Base-by-base conservation (phyloP, 2,329 filamentous ascomycete species). In the Albifimbria verrucaria region DNA sequence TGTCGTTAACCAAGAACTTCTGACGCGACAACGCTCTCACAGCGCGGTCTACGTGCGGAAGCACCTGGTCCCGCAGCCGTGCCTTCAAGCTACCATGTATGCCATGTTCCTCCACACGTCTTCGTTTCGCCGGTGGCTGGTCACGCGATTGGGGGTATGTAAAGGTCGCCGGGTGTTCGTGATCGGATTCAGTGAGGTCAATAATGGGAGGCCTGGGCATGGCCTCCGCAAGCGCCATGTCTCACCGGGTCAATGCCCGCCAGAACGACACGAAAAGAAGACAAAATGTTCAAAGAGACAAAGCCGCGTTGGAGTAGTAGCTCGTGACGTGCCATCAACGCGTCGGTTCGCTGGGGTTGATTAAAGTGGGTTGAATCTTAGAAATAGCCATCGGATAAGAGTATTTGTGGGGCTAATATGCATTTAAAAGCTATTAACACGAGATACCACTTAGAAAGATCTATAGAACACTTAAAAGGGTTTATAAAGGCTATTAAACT, bases 101-200 rank as follows among this genome's bases (percentile, higher is more conserved):
- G 45, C 47, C 41, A 44, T 51, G 57, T 22, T 60, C 36, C 6
- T 59, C 59, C 3, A 69, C 59, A 50, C 69, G 65, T 51, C 63
- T 61, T 36, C 63, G 61, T 57, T 72, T 72, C 7, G 54, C 50
- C 7, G 65, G 64, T 47, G 69, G 66, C 49, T 64, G 65, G 20
- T 62, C 54, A 12, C 50, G 54, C 15, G 53, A 15, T 0, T 52
- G 49, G 10, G 53, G 23, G 1, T 58, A 28, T n/a, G 49, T 32
- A 15, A 61, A 36, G 10, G 58, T 50, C 7, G 42, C 10, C 10
- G 48, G 50, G 18, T 56, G 50, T 22, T n/a, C n/a, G 48, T 53
- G 3, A 47, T n/a, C 3, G 58, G 54, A 39, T 41, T 52, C 57
- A 7, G 63, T 63, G 9, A 66, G 59, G 59, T 71, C 65, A 48